phyloP scores from a whole-genome alignment of 441 rosid genomes.

The Brassica hybrid region DNA sequence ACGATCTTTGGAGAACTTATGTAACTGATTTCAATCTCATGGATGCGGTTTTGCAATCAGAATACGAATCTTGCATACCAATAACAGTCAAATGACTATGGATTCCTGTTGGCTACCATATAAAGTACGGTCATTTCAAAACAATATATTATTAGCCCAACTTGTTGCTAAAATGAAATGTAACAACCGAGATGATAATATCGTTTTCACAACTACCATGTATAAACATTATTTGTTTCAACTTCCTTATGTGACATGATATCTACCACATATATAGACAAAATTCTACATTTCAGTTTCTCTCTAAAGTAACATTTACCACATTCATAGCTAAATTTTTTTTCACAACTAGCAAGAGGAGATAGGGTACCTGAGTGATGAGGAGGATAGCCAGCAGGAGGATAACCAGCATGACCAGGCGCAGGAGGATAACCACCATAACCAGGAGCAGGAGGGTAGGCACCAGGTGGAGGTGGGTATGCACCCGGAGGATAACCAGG shows the following conservation, averaged over 20 bases:
- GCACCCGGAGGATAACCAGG: conserved; percentile 32
- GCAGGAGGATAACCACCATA: conserved; percentile 41
- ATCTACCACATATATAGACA: background rate
- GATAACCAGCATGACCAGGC: conserved; percentile 37
- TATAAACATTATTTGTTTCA: background rate
- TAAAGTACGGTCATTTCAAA: background rate
- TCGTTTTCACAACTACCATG: background rate
- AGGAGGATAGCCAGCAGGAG: conserved; percentile 52
- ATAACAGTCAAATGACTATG: background rate
- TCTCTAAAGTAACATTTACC: background rate
- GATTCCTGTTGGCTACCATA: background rate
- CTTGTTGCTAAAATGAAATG: background rate
- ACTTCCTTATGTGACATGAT: background rate
- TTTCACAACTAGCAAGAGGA: background rate
- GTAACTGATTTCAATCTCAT: background rate
- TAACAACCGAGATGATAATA: background rate
- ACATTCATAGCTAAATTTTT: background rate
- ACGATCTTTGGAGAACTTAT: background rate
- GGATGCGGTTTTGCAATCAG: background rate
- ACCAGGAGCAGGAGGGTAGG: conserved; percentile 48
- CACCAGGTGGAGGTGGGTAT: conserved; percentile 42
- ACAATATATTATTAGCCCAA: background rate
- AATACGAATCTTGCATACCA: background rate
- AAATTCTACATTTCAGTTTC: background rate
- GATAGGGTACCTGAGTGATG: conserved; percentile 49